Base-by-base conservation (phyloP, 495 filamentous ascomycete species). In the Apiosordaria backusii region DNA sequence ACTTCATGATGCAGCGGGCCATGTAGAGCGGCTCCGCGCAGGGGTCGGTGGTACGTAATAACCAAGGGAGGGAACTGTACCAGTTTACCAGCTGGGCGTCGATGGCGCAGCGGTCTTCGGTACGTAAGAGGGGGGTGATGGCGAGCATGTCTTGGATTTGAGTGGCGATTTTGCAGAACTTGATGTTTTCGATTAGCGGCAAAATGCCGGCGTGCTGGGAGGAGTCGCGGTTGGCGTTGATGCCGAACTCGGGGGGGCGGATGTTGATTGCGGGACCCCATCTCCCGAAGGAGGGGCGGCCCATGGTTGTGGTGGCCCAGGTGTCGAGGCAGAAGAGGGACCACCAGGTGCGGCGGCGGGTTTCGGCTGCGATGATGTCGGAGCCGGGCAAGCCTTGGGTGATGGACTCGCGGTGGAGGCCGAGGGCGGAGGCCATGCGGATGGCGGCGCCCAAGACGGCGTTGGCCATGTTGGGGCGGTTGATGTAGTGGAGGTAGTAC, bases 401-500 rank as follows among this genome's bases (percentile, higher is more conserved):
- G 4, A 81, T 72, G 67, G 87, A 87, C 76, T 93, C 90, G 62
- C 90, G 84, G 74, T 94, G 91, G 3, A 94, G 79, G 2, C 91
- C 91, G 52, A 93, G 82, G 3, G 88, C 86, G 66, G 81, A 85
- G 4, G 88, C 89, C 87, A 91, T 91, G 26, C 89, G 79, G 45
- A 90, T 78, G 26, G 87, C 84, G 27, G 88, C 88, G 21, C 89
- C 90, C 64, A 86, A 78, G 23, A 90, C 79, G 29, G 83, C 84
- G 70, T 88, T 87, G 45, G 89, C 90, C 78, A 92, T 86, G 74
- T 92, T 92, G 21, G 90, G 90, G 50, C 90, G 84, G 76, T 90
- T 90, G 69, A 89, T 85, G 74, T 91, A 93, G 76, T 93, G 90
- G 65, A 91, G 83, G 71, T 93, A 93, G 80, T 87, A 91, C 22